Evolutionary conservation across 2,329 filamentous ascomycete genomes (phyloP).

Genomic region (Pseudogymnoascus sp.): DNA sequence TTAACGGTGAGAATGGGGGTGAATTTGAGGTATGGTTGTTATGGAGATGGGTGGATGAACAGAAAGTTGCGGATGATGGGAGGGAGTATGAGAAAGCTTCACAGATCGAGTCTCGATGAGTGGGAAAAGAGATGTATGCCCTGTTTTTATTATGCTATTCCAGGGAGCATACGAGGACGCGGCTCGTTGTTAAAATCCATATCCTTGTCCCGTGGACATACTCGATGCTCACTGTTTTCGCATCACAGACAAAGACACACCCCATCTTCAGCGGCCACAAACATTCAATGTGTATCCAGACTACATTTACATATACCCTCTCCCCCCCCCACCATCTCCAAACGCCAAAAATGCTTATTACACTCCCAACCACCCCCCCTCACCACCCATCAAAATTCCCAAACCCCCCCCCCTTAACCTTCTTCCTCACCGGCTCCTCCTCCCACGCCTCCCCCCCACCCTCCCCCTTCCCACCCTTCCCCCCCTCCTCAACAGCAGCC

Average conservation of each 20-base stretch:
- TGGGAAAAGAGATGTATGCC: not conserved
- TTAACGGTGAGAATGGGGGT: not conserved
- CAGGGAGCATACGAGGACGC: not conserved
- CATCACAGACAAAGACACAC: not conserved
- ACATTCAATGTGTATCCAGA: not conserved
- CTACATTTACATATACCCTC: not conserved
- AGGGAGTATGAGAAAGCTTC: not conserved
- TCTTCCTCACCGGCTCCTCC: conserved; percentile 71
- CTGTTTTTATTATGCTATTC: not conserved
- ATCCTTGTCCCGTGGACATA: not conserved
- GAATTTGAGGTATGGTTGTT: not conserved
- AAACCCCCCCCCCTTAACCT: conserved; percentile 70
- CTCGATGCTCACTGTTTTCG: not conserved
- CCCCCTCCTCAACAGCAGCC: conserved; percentile 36
- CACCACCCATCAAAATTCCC: conserved; percentile 94
- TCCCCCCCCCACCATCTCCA: not conserved
- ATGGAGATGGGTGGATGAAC: not conserved
- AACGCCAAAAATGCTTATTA: not conserved
- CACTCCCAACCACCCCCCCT: conserved; percentile 14
- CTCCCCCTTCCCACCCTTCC: conserved; percentile 36
- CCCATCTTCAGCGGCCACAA: not conserved
- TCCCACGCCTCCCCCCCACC: conserved; percentile 52
- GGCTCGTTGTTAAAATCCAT: not conserved
- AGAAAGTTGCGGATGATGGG: not conserved
- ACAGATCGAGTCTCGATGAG: not conserved